Conservation (phyloP, 768 basidiomycete genomes). For the Phaffia tasmanica region DNA sequence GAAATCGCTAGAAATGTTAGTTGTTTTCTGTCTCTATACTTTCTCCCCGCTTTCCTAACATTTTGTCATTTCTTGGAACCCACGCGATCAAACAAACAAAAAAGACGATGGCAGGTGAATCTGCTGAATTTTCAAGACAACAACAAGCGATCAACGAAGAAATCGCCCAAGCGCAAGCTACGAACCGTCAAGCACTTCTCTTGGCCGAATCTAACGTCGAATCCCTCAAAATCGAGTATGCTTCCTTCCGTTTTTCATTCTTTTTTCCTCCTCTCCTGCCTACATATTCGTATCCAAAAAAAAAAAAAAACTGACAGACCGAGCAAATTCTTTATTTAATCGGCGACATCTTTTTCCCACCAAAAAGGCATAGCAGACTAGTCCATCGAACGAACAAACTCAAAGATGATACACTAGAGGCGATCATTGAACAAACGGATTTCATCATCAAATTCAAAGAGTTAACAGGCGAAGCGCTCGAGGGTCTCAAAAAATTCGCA, state of each 20-base stretch:
- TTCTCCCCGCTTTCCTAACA: background rate
- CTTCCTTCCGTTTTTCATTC: conserved; percentile 2
- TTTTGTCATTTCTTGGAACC: background rate
- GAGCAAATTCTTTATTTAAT: too few relatives aligned
- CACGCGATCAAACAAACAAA: conserved; percentile 19
- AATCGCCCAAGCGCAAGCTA: conserved; percentile 32
- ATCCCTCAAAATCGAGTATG: conserved; percentile 34
- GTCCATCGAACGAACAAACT: conserved; percentile 18
- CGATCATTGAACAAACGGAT: background rate
- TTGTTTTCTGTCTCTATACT: conserved; percentile 7
- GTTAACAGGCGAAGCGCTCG: conserved; percentile 21
- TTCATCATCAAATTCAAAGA: conserved; percentile 26
- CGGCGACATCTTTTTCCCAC: too few relatives aligned
- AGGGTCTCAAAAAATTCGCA: conserved; percentile 22
- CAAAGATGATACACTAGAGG: conserved; percentile 5
- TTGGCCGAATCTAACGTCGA: conserved; percentile 34
- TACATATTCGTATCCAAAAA: background rate
- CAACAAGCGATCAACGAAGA: conserved; percentile 32
- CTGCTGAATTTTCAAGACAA: conserved; percentile 30
- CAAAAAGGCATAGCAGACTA: conserved; percentile 19
- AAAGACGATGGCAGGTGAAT: conserved; percentile 31
- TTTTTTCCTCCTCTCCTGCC: background rate
- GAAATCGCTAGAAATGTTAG: conserved; percentile 34
- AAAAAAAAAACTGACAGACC: conserved; percentile 3
- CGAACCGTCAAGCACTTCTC: conserved; percentile 35